Conservation (phyloP, 2,329 filamentous ascomycete species). For the Aspergillus sp. region DNA sequence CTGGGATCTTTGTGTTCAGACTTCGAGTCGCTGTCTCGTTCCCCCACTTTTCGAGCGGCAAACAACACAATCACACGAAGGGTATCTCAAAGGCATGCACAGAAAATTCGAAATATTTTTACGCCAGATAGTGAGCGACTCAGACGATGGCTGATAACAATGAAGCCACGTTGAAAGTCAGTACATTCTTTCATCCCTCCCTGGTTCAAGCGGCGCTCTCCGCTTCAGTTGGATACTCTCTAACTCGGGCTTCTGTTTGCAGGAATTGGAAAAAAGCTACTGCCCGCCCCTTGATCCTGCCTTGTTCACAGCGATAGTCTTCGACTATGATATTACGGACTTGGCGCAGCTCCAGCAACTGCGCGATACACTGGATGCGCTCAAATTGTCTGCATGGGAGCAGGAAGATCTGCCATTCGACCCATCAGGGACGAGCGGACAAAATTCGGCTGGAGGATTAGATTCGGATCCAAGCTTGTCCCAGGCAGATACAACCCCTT, state of each 20-base stretch:
- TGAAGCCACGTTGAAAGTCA: constrained; percentile 15
- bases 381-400: constrained; percentile 72
- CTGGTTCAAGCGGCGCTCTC: not conserved
- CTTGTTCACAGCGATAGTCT: constrained; percentile 71
- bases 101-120: constrained; percentile 12
- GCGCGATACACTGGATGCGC: constrained; percentile 59
- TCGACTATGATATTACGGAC: constrained; percentile 67
- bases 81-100: constrained; percentile 18
- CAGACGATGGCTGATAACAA: constrained; percentile 25
- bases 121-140: constrained; percentile 18
- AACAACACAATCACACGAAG: not conserved
- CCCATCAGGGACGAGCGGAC: constrained; percentile 66
- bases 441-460: constrained; percentile 24
- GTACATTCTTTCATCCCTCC: constrained; percentile 2
- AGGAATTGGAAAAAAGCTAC: constrained; percentile 64
- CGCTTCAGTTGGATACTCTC: not conserved
- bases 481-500: constrained; percentile 35
- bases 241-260: not conserved
- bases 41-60: not conserved
- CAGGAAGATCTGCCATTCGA: constrained; percentile 68
- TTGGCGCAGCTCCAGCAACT: constrained; percentile 55
- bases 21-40: not conserved
- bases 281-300: constrained; percentile 74
- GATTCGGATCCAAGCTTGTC: constrained; percentile 31
- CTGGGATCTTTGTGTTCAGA: not conserved